phyloP scores from a whole-genome alignment of 179 eudicot species.

The Spinacia oleracea region DNA sequence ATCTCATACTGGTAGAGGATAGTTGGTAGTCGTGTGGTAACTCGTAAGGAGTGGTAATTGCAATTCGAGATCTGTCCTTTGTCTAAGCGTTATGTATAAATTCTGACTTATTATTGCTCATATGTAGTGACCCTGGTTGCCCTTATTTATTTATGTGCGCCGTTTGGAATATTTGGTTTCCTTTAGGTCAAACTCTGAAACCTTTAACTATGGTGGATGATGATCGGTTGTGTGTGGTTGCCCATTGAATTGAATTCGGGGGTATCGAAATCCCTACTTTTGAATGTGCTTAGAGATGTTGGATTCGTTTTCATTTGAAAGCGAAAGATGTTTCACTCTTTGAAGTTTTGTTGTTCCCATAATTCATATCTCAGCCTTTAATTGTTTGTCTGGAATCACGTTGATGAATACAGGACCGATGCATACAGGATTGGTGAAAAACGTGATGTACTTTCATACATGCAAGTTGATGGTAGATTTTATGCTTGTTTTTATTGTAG shows the following conservation, averaged over 20 bases:
- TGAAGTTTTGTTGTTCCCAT: background rate
- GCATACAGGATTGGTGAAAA: background rate
- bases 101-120: conserved; percentile 21
- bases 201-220: conserved; percentile 3
- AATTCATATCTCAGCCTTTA: background rate
- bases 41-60: conserved; percentile 8
- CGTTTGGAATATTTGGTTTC: conserved; percentile 11
- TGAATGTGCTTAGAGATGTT: background rate
- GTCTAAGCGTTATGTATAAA: conserved; percentile 22
- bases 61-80: conserved; percentile 12
- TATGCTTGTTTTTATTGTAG: too few relatives aligned
- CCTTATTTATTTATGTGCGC: conserved; percentile 12
- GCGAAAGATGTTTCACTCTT: conserved; percentile 14
- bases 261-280: background rate
- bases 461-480: background rate
- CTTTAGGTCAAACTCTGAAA: conserved; percentile 10
- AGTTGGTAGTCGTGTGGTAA: conserved; percentile 7
- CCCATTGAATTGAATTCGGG: conserved; percentile 5
- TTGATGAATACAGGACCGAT: background rate
- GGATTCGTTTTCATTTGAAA: too few relatives aligned
- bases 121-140: conserved; percentile 22
- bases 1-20: conserved; percentile 5
- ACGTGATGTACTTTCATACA: background rate
- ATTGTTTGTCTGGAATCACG: background rate
- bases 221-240: conserved; percentile 10